A percentile compares a stretch with the other conserved stretches of the same genome.
Conservation (phyloP, 495 filamentous ascomycete genomes). For the Physcia stellaris region DNA sequence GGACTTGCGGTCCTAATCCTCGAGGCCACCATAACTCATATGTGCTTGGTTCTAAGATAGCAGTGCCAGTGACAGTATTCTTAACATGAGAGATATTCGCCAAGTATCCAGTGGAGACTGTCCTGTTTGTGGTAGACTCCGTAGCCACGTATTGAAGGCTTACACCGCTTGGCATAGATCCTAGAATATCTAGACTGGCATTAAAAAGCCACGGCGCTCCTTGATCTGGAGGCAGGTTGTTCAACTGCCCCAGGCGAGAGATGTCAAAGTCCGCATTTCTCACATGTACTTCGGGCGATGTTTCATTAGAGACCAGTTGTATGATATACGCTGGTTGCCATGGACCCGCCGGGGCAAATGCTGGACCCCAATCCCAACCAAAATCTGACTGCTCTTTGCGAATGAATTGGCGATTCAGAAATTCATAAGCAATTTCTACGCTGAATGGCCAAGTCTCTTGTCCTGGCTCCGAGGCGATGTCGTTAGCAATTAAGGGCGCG, state of each 20-base stretch:
- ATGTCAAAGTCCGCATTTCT: conserved; percentile 48
- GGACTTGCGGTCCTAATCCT: conserved; percentile 42
- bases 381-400: conserved; percentile 60
- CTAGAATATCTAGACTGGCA: conserved; percentile 51
- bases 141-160: conserved; percentile 39
- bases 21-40: conserved; percentile 54
- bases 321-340: conserved; percentile 50
- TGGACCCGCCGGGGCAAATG: conserved; percentile 50
- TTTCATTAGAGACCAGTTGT: conserved; percentile 26
- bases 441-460: too few species aligned
- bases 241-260: conserved; percentile 46
- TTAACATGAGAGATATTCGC: conserved; percentile 29
- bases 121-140: conserved; percentile 30
- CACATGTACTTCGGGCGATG: conserved; percentile 31
- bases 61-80: conserved; percentile 37
- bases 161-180: conserved; percentile 32
- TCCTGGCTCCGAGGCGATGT: too few species aligned
- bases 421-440: conserved; percentile 37
- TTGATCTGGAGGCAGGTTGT: conserved; percentile 46
- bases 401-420: conserved; percentile 45
- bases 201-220: conserved; percentile 53
- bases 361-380: conserved; percentile 61
- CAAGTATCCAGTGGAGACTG: conserved; percentile 31
- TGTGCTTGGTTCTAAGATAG: conserved; percentile 25
- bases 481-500: too few species aligned